Base-by-base conservation (phyloP, 352 stramenopile genomes). In the Plasmopara viticola region DNA sequence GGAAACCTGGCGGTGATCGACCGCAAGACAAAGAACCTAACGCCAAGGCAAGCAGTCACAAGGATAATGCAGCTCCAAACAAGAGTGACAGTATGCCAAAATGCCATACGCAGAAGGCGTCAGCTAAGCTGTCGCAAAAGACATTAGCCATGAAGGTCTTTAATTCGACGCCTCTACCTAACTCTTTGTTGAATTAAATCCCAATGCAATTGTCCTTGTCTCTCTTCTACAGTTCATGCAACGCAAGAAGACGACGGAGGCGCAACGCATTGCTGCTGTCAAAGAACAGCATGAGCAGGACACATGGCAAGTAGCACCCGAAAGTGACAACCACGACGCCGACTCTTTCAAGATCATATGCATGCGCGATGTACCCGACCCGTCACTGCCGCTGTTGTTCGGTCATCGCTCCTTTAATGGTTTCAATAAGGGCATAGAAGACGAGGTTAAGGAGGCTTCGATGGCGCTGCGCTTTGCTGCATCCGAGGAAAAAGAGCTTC, bases 391-490 rank as follows among this genome's bases (percentile, higher is more conserved):
- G n/a, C 64, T 79, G 34, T 56, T 89, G n/a, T 87, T 90, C 40
- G 79, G 78, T 1, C 82, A 79, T 31, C 72, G 82, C 38, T 93
- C 82, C 28, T 93, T 90, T 51, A 74, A 74, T 6, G 74, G 76
- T 40, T 93, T 90, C 62, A 93, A 93, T 62, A 87, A 86, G 42
- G 71, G 62, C 30, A 68, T 93, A 10, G 82, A 93, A 63, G 80
- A 93, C n/a, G 82, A 90, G 49, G 83, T 78, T 53, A 70, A 75
- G n/a, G 73, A 87, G 12, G 67, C 66, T 7, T 74, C 61, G 13
- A 70, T 74, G 15, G 72, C 81, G 59, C 58, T 77, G 46, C 78
- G 74, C 28, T 85, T 81, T 35, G 68, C 70, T 0, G 79, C 67
- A 29, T 78, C 77, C 9, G 76, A 93, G 42, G 77, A 85, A 59